phyloP scores from a whole-genome alignment of 1,284 basidiomycete species.

The Fomitopsis betulina region DNA sequence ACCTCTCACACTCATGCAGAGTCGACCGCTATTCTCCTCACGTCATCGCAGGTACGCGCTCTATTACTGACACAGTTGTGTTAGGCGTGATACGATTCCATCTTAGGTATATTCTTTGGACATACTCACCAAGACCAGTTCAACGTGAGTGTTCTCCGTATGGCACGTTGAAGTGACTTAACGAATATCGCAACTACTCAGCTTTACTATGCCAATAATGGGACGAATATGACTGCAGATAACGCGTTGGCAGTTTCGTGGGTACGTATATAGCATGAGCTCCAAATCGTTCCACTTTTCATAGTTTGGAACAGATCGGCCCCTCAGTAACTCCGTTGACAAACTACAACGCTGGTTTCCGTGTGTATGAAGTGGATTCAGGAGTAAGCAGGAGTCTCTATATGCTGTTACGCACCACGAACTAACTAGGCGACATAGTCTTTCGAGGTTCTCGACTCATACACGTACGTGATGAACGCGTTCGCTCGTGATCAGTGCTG shows the following conservation, averaged over 20 bases:
- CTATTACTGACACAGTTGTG: slow-evolving; percentile 16
- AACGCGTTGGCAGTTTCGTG: slow-evolving; percentile 58
- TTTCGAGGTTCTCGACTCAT: slow-evolving; percentile 69
- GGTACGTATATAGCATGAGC: slow-evolving; percentile 26
- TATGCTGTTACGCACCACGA: not conserved
- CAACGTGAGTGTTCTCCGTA: slow-evolving; percentile 37
- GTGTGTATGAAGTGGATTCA: slow-evolving; percentile 77
- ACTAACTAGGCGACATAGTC: slow-evolving; percentile 36
- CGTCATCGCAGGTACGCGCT: slow-evolving; percentile 60
- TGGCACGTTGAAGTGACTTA: too few relatives aligned
- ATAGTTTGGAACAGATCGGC: slow-evolving; percentile 37
- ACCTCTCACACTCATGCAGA: slow-evolving; percentile 30
- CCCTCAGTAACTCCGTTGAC: slow-evolving; percentile 72
- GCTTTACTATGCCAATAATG: slow-evolving; percentile 77
- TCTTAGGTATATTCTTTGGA: slow-evolving; percentile 41
- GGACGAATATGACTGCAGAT: slow-evolving; percentile 49
- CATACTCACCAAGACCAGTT: slow-evolving; percentile 82
- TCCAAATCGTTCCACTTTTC: not conserved
- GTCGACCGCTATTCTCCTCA: slow-evolving; percentile 76
- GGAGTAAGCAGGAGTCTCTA: slow-evolving; percentile 36
- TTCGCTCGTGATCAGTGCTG: slow-evolving; percentile 15
- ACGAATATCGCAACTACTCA: slow-evolving; percentile 17
- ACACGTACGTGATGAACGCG: slow-evolving; percentile 46
- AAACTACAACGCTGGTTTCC: slow-evolving; percentile 75
- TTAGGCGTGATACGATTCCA: slow-evolving; percentile 6